Evolutionary conservation across 2,329 filamentous ascomycete species (phyloP), one percentile per base, ranked within the genome.

Genomic region (Sclerotinia borealis): DNA sequence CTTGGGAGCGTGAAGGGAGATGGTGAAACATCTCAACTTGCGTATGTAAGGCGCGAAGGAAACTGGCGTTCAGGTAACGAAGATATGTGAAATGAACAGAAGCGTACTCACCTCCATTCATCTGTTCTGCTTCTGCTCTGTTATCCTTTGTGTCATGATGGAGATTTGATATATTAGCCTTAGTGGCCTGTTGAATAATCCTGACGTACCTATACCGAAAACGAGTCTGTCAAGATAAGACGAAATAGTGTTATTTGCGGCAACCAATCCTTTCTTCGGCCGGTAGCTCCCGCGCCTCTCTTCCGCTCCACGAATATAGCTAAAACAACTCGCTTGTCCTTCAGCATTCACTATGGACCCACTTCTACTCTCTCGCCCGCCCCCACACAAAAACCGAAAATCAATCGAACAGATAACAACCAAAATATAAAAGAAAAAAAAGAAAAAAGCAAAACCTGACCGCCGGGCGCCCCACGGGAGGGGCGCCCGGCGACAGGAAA

Each of bases 61-160:
- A 45, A 45, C 27, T 34, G 54, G 54, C 54, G 54, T 58, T 45
- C 29, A 41, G 39, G 41, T 45, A 58, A 58, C 29, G 54, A 58
- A 58, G 54, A 58, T 58, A 58, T 58, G 39, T 58, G 54, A 31
- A 58, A 58, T 58, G 54, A 58, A 31, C 27, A 25, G 47, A 51
- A 45, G n/a, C 29, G 29, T 45, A 45, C 54, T 45, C 54, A 25
- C 41, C 54, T 58, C 39, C n/a, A 45, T 8, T 56, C 6, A 45
- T 31, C 29, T 36, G 8, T 13, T 45, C 9, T 45, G 11, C 34
- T 45, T 56, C 13, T 34, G 13, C 13, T 6, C 7, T 58, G 7
- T 22, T 17, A 34, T 7, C n/a, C 39, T 22, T 4, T 34, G n/a
- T 45, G 4, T 36, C 25, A 2, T 6, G 25, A 17, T 45, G 1